A percentile compares a stretch with the other conserved stretches of the same genome.
These are phyloP conservation scores for Mycena vulgaris DNA, from an alignment of 768 basidiomycete genomes.

Conservation along the genomic window DNA sequence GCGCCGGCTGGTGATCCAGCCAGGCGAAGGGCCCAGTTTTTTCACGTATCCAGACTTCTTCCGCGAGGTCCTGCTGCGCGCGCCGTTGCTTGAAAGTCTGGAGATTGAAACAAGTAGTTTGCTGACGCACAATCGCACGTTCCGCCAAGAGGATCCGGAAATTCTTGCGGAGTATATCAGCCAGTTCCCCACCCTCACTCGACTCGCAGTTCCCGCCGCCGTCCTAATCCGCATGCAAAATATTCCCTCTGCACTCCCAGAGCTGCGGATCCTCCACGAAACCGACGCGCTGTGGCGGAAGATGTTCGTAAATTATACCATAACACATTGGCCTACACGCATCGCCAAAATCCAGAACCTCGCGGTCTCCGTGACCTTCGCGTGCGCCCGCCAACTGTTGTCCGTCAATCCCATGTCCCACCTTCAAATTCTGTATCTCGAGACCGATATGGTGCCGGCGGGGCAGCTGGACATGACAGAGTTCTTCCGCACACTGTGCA, in stretches of 20 bases:
- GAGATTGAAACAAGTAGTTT: not conserved
- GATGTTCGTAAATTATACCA: not conserved
- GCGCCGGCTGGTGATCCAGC: not conserved
- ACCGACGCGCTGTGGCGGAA: not conserved
- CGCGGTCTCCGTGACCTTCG: not conserved
- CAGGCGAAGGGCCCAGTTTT: constrained; percentile 12
- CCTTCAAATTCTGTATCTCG: constrained; percentile 15
- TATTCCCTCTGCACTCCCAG: not conserved
- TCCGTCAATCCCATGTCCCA: not conserved
- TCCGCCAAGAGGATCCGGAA: not conserved
- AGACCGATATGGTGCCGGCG: not conserved
- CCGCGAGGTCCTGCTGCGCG: constrained; percentile 5
- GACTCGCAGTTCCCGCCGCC: not conserved
- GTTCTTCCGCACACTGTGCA: not conserved
- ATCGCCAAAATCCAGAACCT: not conserved
- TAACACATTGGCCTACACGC: not conserved
- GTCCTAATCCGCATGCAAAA: not conserved
- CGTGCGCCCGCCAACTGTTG: not conserved
- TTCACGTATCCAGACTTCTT: constrained; percentile 18
- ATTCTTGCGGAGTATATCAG: constrained; percentile 2
- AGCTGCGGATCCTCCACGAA: not conserved
- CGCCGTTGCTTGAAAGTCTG: constrained; percentile 1
- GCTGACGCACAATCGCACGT: not conserved
- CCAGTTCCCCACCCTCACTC: not conserved
- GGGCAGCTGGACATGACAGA: not conserved